These are phyloP conservation scores for Funneliformis caledonium DNA, from an alignment of 371 early-diverging fungal genomes.

Conservation along the genomic window DNA sequence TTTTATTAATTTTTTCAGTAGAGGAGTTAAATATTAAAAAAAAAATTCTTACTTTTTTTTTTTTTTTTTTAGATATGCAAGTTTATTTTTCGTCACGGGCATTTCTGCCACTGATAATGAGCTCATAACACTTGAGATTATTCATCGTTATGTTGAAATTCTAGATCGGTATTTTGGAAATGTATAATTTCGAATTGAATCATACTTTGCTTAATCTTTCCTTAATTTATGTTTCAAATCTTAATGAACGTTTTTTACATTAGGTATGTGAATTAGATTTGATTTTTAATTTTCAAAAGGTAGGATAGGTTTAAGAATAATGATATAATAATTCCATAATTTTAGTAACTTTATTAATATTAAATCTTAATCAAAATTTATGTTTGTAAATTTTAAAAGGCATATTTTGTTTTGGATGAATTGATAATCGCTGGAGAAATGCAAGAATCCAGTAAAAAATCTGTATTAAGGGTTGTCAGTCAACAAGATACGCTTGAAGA, in stretches of 20 bases:
- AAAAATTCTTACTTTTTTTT: conserved; percentile 7
- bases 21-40: background rate
- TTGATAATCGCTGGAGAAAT: conserved; percentile 83
- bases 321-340: background rate
- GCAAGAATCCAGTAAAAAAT: conserved; percentile 82
- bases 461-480: conserved; percentile 72
- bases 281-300: conserved; percentile 88
- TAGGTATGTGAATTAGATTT: conserved; percentile 89
- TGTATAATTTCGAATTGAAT: conserved; percentile 53
- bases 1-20: background rate
- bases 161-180: conserved; percentile 97
- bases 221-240: background rate
- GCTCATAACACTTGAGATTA: conserved; percentile 89
- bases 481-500: conserved; percentile 81
- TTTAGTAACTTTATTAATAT: background rate
- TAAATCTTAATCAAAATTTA: background rate
- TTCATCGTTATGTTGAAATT: conserved; percentile 97
- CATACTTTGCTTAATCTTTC: background rate
- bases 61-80: conserved; percentile 81
- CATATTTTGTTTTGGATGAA: conserved; percentile 87
- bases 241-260: background rate
- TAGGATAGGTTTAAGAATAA: conserved; percentile 40
- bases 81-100: conserved; percentile 94
- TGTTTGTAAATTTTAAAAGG: conserved; percentile 48
- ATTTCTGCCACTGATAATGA: conserved; percentile 93